phyloP scores from a whole-genome alignment of 768 basidiomycete genomes.

The Fomitopsis serialis region DNA sequence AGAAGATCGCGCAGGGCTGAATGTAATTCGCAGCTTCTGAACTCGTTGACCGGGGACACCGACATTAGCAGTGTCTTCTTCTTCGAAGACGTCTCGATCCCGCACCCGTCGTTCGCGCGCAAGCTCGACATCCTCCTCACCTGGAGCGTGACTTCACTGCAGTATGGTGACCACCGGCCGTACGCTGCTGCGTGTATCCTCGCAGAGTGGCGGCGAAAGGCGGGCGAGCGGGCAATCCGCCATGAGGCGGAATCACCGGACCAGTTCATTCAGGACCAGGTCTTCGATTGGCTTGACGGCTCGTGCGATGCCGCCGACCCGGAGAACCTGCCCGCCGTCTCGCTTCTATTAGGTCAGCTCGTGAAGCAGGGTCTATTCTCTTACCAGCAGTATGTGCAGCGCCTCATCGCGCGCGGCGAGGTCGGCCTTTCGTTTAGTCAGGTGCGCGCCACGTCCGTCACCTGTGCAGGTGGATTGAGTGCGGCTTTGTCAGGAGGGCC shows the following conservation, averaged over 20 bases:
- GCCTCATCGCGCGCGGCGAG: conserved; percentile 78
- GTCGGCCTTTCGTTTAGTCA: conserved; percentile 47
- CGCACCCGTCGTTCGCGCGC: conserved; percentile 44
- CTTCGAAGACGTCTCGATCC: conserved; percentile 41
- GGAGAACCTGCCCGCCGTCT: conserved; percentile 52
- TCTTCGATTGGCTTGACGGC: conserved; percentile 79
- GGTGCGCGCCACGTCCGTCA: conserved; percentile 30
- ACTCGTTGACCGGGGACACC: conserved; percentile 65
- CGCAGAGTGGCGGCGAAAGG: conserved; percentile 53
- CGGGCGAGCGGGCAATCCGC: conserved; percentile 56
- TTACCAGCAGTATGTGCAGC: conserved; percentile 70
- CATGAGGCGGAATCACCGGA: conserved; percentile 56
- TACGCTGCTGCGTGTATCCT: conserved; percentile 72
- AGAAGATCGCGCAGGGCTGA: background rate
- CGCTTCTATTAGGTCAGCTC: conserved; percentile 67
- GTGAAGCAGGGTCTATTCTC: conserved; percentile 68
- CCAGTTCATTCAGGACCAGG: conserved; percentile 63
- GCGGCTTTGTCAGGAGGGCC: conserved; percentile 27
- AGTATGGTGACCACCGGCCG: conserved; percentile 78
- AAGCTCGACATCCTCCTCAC: conserved; percentile 73
- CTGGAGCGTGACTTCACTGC: conserved; percentile 76
- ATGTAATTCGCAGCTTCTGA: conserved; percentile 48
- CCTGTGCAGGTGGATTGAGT: background rate
- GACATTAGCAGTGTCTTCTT: conserved; percentile 53
- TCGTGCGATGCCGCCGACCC: conserved; percentile 55